phyloP scores from a whole-genome alignment of 192 early-diverging fungal genomes.

The Coemansia sp. region DNA sequence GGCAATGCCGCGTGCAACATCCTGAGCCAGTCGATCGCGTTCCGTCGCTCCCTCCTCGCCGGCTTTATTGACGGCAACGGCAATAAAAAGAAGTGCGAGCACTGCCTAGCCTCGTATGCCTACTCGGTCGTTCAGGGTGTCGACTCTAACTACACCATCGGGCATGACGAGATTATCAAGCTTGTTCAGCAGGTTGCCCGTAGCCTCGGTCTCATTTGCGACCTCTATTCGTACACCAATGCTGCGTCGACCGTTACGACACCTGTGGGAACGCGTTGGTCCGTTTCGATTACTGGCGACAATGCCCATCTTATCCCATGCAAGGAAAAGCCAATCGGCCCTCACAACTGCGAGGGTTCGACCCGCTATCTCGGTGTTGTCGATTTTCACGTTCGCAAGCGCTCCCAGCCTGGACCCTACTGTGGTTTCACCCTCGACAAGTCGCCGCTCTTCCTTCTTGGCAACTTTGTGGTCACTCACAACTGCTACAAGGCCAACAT shows the following conservation, averaged over 20 bases:
- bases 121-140: constrained; percentile 1
- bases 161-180: background rate
- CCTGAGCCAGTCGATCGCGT: background rate
- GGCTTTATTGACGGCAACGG: constrained; percentile 10
- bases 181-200: constrained; percentile 12
- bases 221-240: constrained; percentile 6
- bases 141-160: background rate
- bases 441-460: constrained; percentile 33
- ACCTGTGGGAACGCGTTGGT: background rate
- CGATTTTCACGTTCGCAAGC: background rate
- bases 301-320: constrained; percentile 7
- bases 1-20: background rate
- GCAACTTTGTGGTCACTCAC: constrained; percentile 37
- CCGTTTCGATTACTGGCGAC: constrained; percentile 9
- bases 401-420: constrained; percentile 16
- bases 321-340: constrained; percentile 3
- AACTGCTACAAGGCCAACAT: constrained; percentile 97
- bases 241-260: background rate
- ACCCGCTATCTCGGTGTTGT: background rate
- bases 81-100: background rate
- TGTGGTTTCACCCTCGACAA: constrained; percentile 33
- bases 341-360: background rate
- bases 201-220: constrained; percentile 11
- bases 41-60: constrained; percentile 11
- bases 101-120: constrained; percentile 1